Conservation (phyloP, 768 basidiomycete species). For the Fibroporia radiculosa region DNA sequence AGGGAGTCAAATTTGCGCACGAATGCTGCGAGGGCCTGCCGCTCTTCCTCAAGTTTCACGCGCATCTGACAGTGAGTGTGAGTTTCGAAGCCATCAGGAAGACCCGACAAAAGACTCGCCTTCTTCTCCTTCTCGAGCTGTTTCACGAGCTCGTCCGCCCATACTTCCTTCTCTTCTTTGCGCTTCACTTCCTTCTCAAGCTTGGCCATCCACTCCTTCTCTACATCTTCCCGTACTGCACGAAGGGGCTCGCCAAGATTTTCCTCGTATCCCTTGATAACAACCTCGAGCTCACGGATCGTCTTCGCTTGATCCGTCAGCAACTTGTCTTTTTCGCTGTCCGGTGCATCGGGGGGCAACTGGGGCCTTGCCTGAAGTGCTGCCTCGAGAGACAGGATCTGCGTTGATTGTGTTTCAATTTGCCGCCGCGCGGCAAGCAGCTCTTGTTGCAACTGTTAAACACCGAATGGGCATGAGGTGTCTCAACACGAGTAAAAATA, state of each 20-base stretch:
- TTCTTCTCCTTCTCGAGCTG: conserved; percentile 77
- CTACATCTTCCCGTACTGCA: conserved; percentile 63
- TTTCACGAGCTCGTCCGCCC: conserved; percentile 67
- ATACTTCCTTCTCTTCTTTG: conserved; percentile 63
- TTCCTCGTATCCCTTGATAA: conserved; percentile 63
- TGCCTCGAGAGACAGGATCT: conserved; percentile 78
- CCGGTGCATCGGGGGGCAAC: conserved; percentile 55
- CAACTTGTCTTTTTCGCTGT: conserved; percentile 66
- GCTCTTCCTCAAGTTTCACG: conserved; percentile 65
- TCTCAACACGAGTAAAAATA: neutral
- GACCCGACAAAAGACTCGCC: conserved; percentile 26
- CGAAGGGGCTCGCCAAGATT: conserved; percentile 63
- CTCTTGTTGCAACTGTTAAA: conserved; percentile 72
- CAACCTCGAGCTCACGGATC: conserved; percentile 72
- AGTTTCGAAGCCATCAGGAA: neutral
- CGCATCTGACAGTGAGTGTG: conserved; percentile 32
- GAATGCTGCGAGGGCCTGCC: conserved; percentile 70
- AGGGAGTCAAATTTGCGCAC: conserved; percentile 77
- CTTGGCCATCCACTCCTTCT: conserved; percentile 60
- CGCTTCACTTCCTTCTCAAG: conserved; percentile 50
- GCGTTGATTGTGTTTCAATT: conserved; percentile 71
- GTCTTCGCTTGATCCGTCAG: conserved; percentile 68
- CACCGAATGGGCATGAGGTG: neutral
- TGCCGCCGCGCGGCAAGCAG: conserved; percentile 71
- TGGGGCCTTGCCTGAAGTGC: conserved; percentile 66